Evolutionary conservation across 2,329 filamentous ascomycete genomes (phyloP).

Genomic region (Aplosporella prunicola): DNA sequence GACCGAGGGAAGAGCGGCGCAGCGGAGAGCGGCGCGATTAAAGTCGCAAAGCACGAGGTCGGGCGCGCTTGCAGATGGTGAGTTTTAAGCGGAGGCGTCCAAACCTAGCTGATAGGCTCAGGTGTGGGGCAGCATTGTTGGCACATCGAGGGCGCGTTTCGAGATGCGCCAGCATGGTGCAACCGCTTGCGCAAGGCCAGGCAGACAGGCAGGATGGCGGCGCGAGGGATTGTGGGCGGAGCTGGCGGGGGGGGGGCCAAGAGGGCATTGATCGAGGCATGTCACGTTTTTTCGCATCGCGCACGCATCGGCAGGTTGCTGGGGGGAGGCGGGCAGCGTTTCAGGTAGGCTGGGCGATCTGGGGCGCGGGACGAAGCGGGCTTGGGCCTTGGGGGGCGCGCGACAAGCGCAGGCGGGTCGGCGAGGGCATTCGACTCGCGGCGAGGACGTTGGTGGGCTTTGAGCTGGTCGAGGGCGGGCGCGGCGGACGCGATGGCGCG

Average conservation of each 20-base stretch:
- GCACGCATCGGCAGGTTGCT: not conserved
- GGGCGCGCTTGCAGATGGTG: conserved; percentile 12
- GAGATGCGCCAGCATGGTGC: conserved; percentile 7
- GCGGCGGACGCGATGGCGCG: no score
- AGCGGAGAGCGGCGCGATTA: conserved; percentile 2
- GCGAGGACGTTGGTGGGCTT: no score
- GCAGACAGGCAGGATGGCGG: no score
- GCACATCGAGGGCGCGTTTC: conserved; percentile 9
- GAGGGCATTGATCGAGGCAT: not conserved
- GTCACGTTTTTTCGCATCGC: not conserved
- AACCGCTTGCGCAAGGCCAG: conserved; percentile 6
- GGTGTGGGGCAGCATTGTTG: conserved; percentile 9
- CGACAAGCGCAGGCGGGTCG: no score
- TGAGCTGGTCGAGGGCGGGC: no score
- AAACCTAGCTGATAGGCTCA: conserved; percentile 16
- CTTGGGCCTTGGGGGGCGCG: no score
- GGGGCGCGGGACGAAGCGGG: no score
- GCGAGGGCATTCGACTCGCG: no score
- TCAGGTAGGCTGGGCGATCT: no score
- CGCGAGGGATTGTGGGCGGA: no score
- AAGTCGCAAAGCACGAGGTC: conserved; percentile 3
- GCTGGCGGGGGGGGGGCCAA: conserved; percentile 1
- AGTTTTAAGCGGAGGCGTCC: conserved; percentile 15
- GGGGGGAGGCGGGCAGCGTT: not conserved
- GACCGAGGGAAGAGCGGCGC: not conserved